Evolutionary conservation across 495 filamentous ascomycete species (phyloP).

Genomic region (Chaetomium cochliodes): DNA sequence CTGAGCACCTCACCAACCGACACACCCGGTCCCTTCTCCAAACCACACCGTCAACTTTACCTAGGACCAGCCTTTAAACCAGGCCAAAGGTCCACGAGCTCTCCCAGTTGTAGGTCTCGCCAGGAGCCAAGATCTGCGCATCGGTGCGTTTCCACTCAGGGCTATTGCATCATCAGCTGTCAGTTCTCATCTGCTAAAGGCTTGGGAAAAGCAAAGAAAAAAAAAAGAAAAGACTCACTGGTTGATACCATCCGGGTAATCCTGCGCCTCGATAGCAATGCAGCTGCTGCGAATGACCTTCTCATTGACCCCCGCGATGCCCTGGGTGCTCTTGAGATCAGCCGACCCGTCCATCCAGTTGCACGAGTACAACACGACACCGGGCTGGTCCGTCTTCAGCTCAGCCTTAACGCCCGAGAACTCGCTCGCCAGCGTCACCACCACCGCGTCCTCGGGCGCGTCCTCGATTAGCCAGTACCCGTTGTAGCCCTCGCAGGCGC

Average conservation of each 20-base stretch:
- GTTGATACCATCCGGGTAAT: conserved; percentile 78
- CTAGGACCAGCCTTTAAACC: conserved; percentile 25
- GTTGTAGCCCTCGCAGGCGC: conserved; percentile 75
- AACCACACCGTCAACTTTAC: no score
- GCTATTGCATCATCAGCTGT: conserved; percentile 29
- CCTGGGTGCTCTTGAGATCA: conserved; percentile 61
- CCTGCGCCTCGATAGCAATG: conserved; percentile 61
- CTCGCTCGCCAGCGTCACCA: conserved; percentile 56
- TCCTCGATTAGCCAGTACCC: conserved; percentile 72
- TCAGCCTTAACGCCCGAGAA: conserved; percentile 69
- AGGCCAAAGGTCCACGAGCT: conserved; percentile 51
- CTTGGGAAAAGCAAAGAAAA: not conserved
- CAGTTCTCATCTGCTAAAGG: not conserved
- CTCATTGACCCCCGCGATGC: conserved; percentile 49
- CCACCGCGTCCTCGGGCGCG: conserved; percentile 55
- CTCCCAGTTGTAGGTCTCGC: conserved; percentile 47
- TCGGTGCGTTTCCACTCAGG: conserved; percentile 67
- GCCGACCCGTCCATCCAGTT: conserved; percentile 65
- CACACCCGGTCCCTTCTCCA: no score
- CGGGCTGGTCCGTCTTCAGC: conserved; percentile 66
- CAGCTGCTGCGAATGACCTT: conserved; percentile 58
- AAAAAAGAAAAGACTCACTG: conserved; percentile 46
- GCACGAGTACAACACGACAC: conserved; percentile 70
- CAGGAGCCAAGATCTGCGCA: conserved; percentile 59
- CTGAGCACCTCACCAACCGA: no score